A percentile compares a stretch with the other conserved stretches of the same genome.
phyloP scores from a whole-genome alignment of 495 filamentous ascomycete genomes.

The Aspergillus avenaceus region DNA sequence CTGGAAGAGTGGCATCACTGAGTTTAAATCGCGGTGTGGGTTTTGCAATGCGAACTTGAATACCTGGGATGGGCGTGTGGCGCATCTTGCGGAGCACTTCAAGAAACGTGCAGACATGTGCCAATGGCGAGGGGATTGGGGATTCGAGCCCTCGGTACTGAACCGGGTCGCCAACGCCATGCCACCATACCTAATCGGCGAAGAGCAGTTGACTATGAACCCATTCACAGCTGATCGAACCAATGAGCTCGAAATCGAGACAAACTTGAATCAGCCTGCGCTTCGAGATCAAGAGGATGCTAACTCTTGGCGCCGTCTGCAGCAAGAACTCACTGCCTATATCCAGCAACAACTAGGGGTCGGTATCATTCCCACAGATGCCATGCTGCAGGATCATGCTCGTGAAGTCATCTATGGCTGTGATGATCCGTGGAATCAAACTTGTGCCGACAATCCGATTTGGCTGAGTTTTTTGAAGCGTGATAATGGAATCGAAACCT shows the following conservation, averaged over 20 bases:
- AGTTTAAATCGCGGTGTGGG: constrained; percentile 61
- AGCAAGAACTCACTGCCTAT: constrained; percentile 30
- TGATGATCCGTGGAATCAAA: constrained; percentile 64
- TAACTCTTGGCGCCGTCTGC: constrained; percentile 7
- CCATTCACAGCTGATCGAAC: constrained; percentile 19
- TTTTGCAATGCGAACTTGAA: constrained; percentile 58
- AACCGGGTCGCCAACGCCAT: constrained; percentile 60
- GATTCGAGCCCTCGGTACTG: constrained; percentile 57
- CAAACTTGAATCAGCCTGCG: too few relatives aligned
- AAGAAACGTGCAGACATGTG: constrained; percentile 58
- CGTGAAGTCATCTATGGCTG: constrained; percentile 55
- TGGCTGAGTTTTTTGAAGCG: too few relatives aligned
- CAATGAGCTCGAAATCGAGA: neutral
- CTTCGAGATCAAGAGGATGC: neutral
- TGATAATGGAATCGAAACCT: too few relatives aligned
- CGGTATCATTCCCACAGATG: constrained; percentile 50
- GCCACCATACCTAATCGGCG: constrained; percentile 44
- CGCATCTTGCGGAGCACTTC: constrained; percentile 64
- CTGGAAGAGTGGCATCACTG: constrained; percentile 59
- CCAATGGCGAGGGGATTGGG: constrained; percentile 67
- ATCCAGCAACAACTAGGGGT: constrained; percentile 36
- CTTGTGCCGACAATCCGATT: constrained; percentile 51
- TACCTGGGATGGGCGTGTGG: constrained; percentile 55
- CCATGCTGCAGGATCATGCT: constrained; percentile 52
- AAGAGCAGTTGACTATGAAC: constrained; percentile 19